phyloP scores from a whole-genome alignment of 495 filamentous ascomycete species.

The Xylaria curta region DNA sequence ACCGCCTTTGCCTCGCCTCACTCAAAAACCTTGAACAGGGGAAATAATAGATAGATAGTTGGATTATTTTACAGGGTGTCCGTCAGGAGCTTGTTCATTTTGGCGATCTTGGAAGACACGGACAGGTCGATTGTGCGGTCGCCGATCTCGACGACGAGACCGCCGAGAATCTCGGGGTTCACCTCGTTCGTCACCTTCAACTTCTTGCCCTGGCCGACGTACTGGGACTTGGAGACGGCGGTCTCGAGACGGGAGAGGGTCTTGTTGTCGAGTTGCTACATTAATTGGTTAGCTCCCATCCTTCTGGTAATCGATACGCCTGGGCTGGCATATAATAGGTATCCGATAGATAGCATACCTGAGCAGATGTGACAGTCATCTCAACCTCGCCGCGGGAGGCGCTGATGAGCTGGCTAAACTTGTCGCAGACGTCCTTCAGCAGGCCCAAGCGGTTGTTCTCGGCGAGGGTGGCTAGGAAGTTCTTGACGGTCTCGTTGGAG shows the following conservation, averaged over 20 bases:
- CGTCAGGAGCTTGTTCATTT: conserved; percentile 98
- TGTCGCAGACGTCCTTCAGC: conserved; percentile 80
- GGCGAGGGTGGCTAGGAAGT: conserved; percentile 86
- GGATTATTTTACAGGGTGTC: conserved; percentile 83
- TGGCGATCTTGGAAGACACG: conserved; percentile 91
- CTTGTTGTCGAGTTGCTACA: conserved; percentile 86
- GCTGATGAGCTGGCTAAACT: conserved; percentile 86
- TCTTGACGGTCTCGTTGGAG: conserved; percentile 85
- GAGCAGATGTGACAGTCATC: conserved; percentile 84
- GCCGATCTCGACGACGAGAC: conserved; percentile 93
- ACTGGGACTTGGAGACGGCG: conserved; percentile 86
- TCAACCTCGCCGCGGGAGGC: conserved; percentile 92
- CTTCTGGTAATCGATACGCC: background rate
- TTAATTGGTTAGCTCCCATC: conserved; percentile 29
- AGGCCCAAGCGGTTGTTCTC: conserved; percentile 94
- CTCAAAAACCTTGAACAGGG: conserved; percentile 42
- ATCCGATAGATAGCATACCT: conserved; percentile 60
- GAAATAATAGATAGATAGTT: conserved; percentile 12
- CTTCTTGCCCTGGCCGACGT: conserved; percentile 92
- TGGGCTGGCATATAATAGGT: background rate
- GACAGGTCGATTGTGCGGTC: conserved; percentile 98
- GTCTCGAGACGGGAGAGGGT: conserved; percentile 82
- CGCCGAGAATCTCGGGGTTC: conserved; percentile 92
- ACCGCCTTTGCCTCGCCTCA: conserved; percentile 26
- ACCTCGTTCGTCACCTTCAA: conserved; percentile 95